These are phyloP conservation scores for Camellia granthamiana DNA, from an alignment of 148 eudicot genomes.

Conservation along the genomic window DNA sequence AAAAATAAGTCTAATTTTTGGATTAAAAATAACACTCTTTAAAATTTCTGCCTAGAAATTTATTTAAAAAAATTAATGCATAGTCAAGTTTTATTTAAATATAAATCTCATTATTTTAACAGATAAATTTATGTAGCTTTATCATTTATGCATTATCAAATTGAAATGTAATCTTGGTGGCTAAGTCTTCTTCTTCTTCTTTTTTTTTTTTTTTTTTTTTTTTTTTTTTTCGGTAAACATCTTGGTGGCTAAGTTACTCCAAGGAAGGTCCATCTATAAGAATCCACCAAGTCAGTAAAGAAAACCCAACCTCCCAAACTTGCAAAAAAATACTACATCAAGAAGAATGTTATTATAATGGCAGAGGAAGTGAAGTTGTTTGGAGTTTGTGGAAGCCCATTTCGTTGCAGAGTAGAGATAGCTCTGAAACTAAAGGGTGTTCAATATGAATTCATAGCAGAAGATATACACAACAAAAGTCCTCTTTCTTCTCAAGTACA, in stretches of 20 bases:
- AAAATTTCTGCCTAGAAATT: too few relatives aligned
- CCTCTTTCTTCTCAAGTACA: constrained; percentile 23
- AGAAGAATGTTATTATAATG: neutral
- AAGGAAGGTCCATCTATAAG: neutral
- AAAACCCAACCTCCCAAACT: neutral
- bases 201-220: too few relatives aligned
- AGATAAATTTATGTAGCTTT: too few relatives aligned
- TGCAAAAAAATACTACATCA: too few relatives aligned
- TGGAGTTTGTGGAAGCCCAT: constrained; percentile 23
- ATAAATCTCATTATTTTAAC: too few relatives aligned
- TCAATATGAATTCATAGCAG: constrained; percentile 23
- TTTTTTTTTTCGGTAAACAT: neutral
- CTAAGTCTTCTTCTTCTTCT: too few relatives aligned
- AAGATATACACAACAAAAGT: constrained; percentile 26
- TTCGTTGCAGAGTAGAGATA: constrained; percentile 22
- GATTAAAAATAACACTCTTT: too few relatives aligned
- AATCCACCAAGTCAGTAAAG: neutral
- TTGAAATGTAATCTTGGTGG: too few relatives aligned
- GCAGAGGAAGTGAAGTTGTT: constrained; percentile 22
- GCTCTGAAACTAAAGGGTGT: constrained; percentile 34
- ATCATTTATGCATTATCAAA: too few relatives aligned
- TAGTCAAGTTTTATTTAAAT: too few relatives aligned
- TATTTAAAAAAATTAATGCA: too few relatives aligned
- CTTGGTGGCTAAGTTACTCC: neutral
- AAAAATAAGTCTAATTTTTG: too few relatives aligned